Evolutionary conservation across 805 yeast species (phyloP), one percentile per base, ranked within the genome.

Genomic region (Blastobotrys terrestris): DNA sequence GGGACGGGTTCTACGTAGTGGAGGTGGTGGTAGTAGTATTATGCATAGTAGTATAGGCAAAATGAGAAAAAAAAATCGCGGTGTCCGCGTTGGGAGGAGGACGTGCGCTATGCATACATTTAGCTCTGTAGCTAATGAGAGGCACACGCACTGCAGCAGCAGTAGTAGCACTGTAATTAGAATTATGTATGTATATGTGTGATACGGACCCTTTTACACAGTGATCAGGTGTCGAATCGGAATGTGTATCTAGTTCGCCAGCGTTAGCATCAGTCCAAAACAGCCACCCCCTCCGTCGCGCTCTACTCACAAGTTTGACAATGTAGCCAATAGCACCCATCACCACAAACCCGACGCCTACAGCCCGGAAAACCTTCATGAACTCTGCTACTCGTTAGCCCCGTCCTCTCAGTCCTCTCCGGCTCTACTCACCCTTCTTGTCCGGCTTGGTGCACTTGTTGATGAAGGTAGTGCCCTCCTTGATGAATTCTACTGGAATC

Each of bases 281-380:
- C 41, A 22, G 26, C 39, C 44, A 5, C 7, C 5, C 16, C 11
- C n/a, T n/a, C 19, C 21, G 7, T 31, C 5, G 4, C 48, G 7
- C n/a, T 14, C 7, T n/a, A 66, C 71, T 53, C 61, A 72, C 77
- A 65, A 92, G 81, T 75, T 92, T 92, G 73, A 94, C 94, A 66
- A 84, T 87, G 74, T 90, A 92, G 54, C 99, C 99, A 66, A 94
- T 95, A 64, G 88, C 85, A 67, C 99, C 99, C 91, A 92, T 94
- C 81, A 92, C 92, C 63, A 92, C 76, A 73, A 92, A 92, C 61
- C 99, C 99, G 58, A 91, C 78, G 64, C 98, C 98, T 50, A 92
- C 98, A 50, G 97, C 97, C 73, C 94, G 86, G 59, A 94, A 80
- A 67, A 92, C 86, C 72, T 85, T 85, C 55, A 83, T 63, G 77